Evolutionary conservation across 2,329 filamentous ascomycete genomes (phyloP).

Genomic region (Monosporascus cannonballus): DNA sequence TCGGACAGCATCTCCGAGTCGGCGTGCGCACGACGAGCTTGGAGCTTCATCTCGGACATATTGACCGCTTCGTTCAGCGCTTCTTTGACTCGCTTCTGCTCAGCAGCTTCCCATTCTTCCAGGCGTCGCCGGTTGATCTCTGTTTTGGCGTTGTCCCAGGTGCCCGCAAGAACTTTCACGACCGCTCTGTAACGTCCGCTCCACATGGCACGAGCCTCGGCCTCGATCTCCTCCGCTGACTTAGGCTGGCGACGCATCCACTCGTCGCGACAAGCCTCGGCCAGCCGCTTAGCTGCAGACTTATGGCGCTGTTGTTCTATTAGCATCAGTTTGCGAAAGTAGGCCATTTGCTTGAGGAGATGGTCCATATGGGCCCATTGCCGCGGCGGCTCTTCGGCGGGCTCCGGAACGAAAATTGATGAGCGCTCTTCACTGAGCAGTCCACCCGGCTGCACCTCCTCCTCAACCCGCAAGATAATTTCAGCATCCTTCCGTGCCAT

Average conservation of each 20-base stretch:
- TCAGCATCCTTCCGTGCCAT: constrained; percentile 62
- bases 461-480: constrained; percentile 62
- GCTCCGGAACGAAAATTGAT: constrained; percentile 66
- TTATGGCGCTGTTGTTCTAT: constrained; percentile 75
- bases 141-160: constrained; percentile 58
- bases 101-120: constrained; percentile 58
- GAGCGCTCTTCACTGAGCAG: constrained; percentile 65
- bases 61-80: constrained; percentile 70
- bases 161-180: constrained; percentile 48
- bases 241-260: constrained; percentile 71
- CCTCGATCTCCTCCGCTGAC: constrained; percentile 72
- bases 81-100: constrained; percentile 58
- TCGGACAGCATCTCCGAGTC: constrained; percentile 46
- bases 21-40: constrained; percentile 49
- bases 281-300: constrained; percentile 70
- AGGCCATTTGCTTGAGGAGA: constrained; percentile 68
- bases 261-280: constrained; percentile 70
- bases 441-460: constrained; percentile 69
- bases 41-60: constrained; percentile 61
- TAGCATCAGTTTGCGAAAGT: constrained; percentile 74
- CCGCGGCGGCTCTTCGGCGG: constrained; percentile 63
- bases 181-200: constrained; percentile 67
- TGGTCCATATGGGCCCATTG: constrained; percentile 89
- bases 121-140: constrained; percentile 57
- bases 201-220: constrained; percentile 65